A percentile compares a stretch with the other conserved stretches of the same genome.
Evolutionary conservation across 495 filamentous ascomycete species (phyloP).

Genomic region (Lentithecium fluviatile): DNA sequence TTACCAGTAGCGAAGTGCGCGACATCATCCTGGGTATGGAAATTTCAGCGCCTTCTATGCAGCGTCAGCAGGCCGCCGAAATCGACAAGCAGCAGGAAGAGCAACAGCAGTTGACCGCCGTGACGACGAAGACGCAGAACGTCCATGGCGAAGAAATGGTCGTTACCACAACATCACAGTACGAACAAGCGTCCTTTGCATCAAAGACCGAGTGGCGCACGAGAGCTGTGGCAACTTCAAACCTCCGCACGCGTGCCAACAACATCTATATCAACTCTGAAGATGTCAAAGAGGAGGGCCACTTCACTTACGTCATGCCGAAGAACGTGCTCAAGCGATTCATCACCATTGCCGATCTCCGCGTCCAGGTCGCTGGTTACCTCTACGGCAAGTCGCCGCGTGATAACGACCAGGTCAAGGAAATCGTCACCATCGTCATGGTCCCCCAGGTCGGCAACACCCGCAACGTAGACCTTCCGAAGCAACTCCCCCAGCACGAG

Average conservation of each 20-base stretch:
- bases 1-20: slow-evolving; percentile 94
- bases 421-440: slow-evolving; percentile 95
- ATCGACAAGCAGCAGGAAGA: slow-evolving; percentile 99
- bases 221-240: slow-evolving; percentile 91
- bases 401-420: slow-evolving; percentile 96
- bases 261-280: slow-evolving; percentile 98
- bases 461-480: slow-evolving; percentile 85
- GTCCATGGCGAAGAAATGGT: slow-evolving; percentile 97
- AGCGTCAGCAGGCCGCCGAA: slow-evolving; percentile 97
- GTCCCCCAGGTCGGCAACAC: slow-evolving; percentile 93
- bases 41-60: slow-evolving; percentile 96
- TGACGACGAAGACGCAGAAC: slow-evolving; percentile 98
- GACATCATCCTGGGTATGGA: slow-evolving; percentile 99
- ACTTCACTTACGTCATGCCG: slow-evolving; percentile 95
- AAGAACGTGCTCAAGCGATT: slow-evolving; percentile 99
- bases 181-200: slow-evolving; percentile 94
- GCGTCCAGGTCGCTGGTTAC: slow-evolving; percentile 93
- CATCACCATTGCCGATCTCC: slow-evolving; percentile 96
- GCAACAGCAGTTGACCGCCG: slow-evolving; percentile 92
- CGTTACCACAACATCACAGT: slow-evolving; percentile 95
- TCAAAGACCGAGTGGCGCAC: slow-evolving; percentile 99
- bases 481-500: slow-evolving; percentile 91
- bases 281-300: slow-evolving; percentile 77
- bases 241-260: slow-evolving; percentile 90
- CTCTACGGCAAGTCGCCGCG: slow-evolving; percentile 90